Evolutionary conservation across 441 rosid genomes (phyloP), one percentile per base, ranked within the genome.

Genomic region (Populus hybrid): DNA sequence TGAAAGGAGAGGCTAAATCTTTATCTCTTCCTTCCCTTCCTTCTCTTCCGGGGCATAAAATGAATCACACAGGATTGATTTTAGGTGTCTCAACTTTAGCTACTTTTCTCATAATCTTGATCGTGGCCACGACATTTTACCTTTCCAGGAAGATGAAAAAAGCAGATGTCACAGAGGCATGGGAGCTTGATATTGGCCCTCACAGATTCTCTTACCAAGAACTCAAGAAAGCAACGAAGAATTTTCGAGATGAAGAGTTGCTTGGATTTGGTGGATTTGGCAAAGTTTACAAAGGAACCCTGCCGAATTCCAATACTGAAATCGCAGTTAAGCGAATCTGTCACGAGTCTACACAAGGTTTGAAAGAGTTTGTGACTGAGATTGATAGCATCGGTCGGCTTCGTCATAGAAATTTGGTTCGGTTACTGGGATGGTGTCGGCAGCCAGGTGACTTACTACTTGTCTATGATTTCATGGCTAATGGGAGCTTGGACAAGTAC

Each of bases 241-340:
- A 90, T 35, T 94, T 94, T 81, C 84, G 89, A 36, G 97, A 91
- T 67, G 89, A 83, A 80, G 94, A 89, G 87, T 81, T 94, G 28
- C 86, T 94, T 1, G 98, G 98, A 0, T 85, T 84, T 26, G 98
- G 98, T 3, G 97, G 97, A 67, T 94, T 93, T 70, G 98, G 99
- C 4, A 88, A 85, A 75, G 98, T 94, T 53, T 94, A 92, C 71
- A 91, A 86, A 82, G 99, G 98, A 53, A 86, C 87, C 64, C 78
- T 95, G 23, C 89, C 84, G 8, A 87, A 70, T 65, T 76, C 91
- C 18, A 78, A 84, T 4, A 90, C 87, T 61, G 80, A 71, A 74
- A 90, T 94, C 38, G 99, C 98, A 0, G 97, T 93, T 33, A 93
- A 94, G 86, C 85, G 91, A 78, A 85, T 94, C 72, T 87, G 91